Percentiles rank a stretch among this genome's conserved stretches.
Evolutionary conservation across 257 asterid species (phyloP).

Genomic region (Lycium ferocissimum): DNA sequence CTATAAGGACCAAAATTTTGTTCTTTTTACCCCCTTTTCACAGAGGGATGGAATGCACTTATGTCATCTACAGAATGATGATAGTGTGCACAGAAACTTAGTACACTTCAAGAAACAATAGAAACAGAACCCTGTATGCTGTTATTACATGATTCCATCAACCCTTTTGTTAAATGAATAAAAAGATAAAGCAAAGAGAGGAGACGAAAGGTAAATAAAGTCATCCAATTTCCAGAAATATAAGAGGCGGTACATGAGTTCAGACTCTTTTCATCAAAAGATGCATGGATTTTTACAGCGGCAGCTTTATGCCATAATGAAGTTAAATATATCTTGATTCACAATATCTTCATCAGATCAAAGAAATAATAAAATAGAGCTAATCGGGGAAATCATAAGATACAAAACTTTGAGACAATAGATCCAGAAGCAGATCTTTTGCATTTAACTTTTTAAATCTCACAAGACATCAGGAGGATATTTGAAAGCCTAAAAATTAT

Average conservation of each 20-base stretch:
- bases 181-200: neutral
- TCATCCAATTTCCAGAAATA: conserved; percentile 23
- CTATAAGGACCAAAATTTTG: neutral
- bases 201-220: neutral
- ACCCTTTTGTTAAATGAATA: conserved; percentile 1
- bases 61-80: neutral
- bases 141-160: neutral
- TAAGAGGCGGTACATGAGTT: conserved; percentile 12
- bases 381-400: neutral
- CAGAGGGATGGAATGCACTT: neutral
- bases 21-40: neutral
- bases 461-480: neutral
- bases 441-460: neutral
- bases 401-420: conserved; percentile 10
- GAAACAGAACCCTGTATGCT: neutral
- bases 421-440: conserved; percentile 9
- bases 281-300: neutral
- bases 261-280: neutral
- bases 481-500: neutral
- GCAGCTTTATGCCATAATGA: conserved; percentile 17
- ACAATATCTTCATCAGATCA: neutral
- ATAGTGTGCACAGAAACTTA: neutral
- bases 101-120: neutral
- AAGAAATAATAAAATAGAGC: neutral
- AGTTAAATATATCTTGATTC: conserved; percentile 4